A percentile compares a stretch with the other conserved stretches of the same genome.
phyloP scores from a whole-genome alignment of 1,284 basidiomycete genomes.

The Acaromyces ingoldii region DNA sequence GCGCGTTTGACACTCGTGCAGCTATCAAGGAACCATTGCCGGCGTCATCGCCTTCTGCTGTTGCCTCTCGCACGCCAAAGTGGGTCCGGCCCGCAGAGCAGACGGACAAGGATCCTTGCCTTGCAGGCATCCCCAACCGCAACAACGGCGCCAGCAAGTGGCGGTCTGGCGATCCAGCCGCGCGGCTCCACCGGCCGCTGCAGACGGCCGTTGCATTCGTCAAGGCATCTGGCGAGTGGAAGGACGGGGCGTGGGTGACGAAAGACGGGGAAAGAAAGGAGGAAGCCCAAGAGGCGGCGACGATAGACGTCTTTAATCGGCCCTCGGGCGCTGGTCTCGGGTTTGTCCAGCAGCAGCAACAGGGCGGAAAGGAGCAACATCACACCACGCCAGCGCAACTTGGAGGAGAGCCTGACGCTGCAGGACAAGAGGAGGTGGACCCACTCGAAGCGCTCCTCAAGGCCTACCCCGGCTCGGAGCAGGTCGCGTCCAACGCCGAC shows the following conservation, averaged over 20 bases:
- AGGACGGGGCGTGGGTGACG: constrained; percentile 11
- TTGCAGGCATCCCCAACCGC: constrained; percentile 6
- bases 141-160: not conserved
- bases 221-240: constrained; percentile 28
- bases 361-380: not conserved
- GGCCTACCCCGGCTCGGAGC: constrained; percentile 29
- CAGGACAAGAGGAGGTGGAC: constrained; percentile 15
- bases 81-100: constrained; percentile 3
- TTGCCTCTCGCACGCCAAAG: not conserved
- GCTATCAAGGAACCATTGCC: not conserved
- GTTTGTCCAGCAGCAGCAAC: constrained; percentile 11
- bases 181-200: constrained; percentile 14
- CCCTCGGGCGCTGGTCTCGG: constrained; percentile 23
- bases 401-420: no score
- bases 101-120: constrained; percentile 34
- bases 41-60: not conserved
- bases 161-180: constrained; percentile 22
- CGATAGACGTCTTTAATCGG: not conserved
- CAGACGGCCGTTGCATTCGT: constrained; percentile 32
- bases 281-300: not conserved
- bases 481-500: constrained; percentile 20
- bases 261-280: not conserved
- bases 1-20: not conserved
- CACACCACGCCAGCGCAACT: not conserved
- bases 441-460: constrained; percentile 23